Evolutionary conservation across 1,284 basidiomycete genomes (phyloP), one percentile per base, ranked within the genome.

Genomic region (Leccinum cinnamomeum): DNA sequence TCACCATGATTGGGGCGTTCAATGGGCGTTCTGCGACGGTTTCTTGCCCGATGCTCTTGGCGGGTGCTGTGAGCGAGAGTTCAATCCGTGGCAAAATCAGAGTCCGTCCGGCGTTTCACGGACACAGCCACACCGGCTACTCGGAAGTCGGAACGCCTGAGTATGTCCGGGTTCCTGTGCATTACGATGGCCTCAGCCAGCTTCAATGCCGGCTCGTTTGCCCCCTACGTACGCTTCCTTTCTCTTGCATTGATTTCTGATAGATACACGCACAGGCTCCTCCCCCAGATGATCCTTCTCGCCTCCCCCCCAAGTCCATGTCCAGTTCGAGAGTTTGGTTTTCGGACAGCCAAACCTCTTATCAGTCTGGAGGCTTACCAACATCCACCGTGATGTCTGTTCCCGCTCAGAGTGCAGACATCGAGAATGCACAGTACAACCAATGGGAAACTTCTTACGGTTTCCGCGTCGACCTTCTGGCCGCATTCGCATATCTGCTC

Each of bases 381-480:
- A 82, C 84, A 7, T 85, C 86, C 69, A 78, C 79, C 55, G 2
- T 25, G n/a, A 79, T 80, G 35, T 83, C 84, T 11, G 76, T 58
- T 78, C 35, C 71, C 3, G 77, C 79, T 7, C 77, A 78, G 16
- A 68, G 71, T 7, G 78, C 76, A 33, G 73, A 78, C 30, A 69
- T 68, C 50, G 81, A 80, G 53, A 78, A 83, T 16, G 78, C 77
- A 12, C 79, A 80, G 18, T 78, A 77, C 37, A 90, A 86, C 65
- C 83, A 84, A 62, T 92, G 90, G 87, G 88, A 90, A 77, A 90
- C 88, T 33, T 79, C 85, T 54, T 86, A 85, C 69, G 87, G 14
- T 81, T 11, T 85, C 79, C 81, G 90, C 64, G 85, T 92, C 8
- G 89, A 94, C 72, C 60, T 89, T 18, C 79, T 91, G 64, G 86